These are phyloP conservation scores for Trichopus zeylanicus DNA, from an alignment of 116 monocot genomes.

Conservation along the genomic window DNA sequence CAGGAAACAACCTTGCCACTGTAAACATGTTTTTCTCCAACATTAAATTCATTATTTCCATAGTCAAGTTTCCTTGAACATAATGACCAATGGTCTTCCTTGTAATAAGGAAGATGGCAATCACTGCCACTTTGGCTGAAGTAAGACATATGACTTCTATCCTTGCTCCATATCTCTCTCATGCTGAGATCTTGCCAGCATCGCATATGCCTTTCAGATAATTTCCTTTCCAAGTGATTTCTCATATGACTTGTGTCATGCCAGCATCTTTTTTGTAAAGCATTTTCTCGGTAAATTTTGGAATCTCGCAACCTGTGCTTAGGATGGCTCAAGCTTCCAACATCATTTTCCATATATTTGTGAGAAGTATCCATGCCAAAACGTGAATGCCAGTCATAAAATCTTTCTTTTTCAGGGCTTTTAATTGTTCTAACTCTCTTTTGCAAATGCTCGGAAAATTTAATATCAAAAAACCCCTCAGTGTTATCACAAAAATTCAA, in stretches of 20 bases:
- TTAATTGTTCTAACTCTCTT: background rate
- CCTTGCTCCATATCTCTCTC: background rate
- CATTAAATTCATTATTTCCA: background rate
- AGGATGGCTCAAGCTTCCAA: background rate
- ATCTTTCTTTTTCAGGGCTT: slow-evolving; percentile 5
- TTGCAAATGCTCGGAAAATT: background rate
- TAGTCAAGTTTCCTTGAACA: background rate
- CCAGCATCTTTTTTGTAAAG: background rate
- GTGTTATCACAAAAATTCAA: background rate
- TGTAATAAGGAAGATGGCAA: background rate
- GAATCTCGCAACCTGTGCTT: slow-evolving; percentile 3
- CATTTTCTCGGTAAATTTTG: background rate
- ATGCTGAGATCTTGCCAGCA: background rate
- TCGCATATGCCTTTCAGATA: background rate
- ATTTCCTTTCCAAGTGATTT: background rate
- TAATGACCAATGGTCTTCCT: background rate
- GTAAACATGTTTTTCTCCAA: slow-evolving; percentile 16
- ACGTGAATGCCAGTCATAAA: background rate
- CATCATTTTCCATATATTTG: slow-evolving; percentile 6
- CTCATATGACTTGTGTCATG: background rate
- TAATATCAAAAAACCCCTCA: slow-evolving; percentile 1
- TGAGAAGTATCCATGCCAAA: slow-evolving; percentile 1
- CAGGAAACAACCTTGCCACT: background rate
- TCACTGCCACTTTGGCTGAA: background rate
- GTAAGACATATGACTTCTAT: background rate